These are phyloP conservation scores for Begonia fuchsioides DNA, from an alignment of 306 rosid genomes.

Conservation along the genomic window DNA sequence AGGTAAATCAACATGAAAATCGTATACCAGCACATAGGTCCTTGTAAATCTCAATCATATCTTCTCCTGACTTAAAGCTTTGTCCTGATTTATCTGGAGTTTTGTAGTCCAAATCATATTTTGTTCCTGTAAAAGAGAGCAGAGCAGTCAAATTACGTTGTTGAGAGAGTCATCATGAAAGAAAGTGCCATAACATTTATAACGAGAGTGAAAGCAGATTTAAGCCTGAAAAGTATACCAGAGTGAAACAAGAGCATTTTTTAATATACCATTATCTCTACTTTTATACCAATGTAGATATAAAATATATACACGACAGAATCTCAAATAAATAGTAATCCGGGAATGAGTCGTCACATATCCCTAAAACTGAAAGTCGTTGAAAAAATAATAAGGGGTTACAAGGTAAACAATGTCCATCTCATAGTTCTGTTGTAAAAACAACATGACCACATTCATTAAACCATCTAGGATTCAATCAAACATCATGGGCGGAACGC, in stretches of 20 bases:
- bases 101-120: conserved; percentile 76
- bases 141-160: conserved; percentile 4
- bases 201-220: no score
- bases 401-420: neutral
- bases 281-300: no score
- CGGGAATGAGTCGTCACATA: conserved; percentile 36
- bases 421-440: no score
- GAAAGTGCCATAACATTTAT: no score
- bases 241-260: no score
- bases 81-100: conserved; percentile 64
- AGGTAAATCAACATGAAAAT: conserved; percentile 4
- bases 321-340: neutral
- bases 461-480: no score
- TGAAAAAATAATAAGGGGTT: neutral
- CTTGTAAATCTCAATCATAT: conserved; percentile 65
- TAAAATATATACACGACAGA: neutral
- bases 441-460: no score
- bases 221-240: no score
- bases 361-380: conserved; percentile 48
- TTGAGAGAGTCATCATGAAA: no score
- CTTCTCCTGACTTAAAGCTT: conserved; percentile 75
- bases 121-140: conserved; percentile 45
- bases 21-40: conserved; percentile 59
- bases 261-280: no score
- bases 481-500: no score